Evolutionary conservation across 768 basidiomycete species (phyloP).

Genomic region (Leccinum barrowsii): DNA sequence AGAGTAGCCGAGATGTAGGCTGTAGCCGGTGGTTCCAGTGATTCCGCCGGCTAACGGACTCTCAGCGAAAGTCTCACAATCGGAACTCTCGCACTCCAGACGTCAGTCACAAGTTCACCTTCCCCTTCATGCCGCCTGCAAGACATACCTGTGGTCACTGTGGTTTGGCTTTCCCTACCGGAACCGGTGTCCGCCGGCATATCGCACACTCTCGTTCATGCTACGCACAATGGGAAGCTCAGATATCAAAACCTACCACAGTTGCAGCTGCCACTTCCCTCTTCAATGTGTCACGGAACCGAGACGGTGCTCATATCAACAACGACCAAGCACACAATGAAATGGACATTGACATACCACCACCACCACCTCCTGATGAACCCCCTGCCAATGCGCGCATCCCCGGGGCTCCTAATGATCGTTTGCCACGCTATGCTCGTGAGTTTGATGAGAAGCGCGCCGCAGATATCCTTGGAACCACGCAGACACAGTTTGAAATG

Average conservation of each 20-base stretch:
- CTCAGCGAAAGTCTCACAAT: too few species aligned
- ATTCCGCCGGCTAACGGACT: too few species aligned
- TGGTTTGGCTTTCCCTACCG: not conserved
- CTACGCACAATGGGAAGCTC: not conserved
- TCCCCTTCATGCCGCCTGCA: not conserved
- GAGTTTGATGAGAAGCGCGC: not conserved
- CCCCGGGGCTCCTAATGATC: not conserved
- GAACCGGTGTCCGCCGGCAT: not conserved
- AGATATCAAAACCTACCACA: not conserved
- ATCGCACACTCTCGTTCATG: not conserved
- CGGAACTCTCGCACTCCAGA: too few species aligned
- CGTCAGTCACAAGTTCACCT: too few species aligned
- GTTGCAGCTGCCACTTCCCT: not conserved
- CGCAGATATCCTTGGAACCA: not conserved
- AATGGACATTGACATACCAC: too few species aligned
- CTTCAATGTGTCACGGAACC: not conserved
- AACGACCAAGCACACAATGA: too few species aligned
- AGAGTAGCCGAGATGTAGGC: too few species aligned
- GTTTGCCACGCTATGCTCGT: not conserved
- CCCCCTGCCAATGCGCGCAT: too few species aligned
- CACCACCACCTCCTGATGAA: too few species aligned
- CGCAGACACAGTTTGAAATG: not conserved
- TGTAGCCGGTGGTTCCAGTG: too few species aligned
- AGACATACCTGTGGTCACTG: not conserved
- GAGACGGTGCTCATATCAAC: too few species aligned